Percentiles rank a stretch among this genome's conserved stretches.
Conservation (phyloP, 2,329 filamentous ascomycete genomes). For the Clonostachys rhizophaga region DNA sequence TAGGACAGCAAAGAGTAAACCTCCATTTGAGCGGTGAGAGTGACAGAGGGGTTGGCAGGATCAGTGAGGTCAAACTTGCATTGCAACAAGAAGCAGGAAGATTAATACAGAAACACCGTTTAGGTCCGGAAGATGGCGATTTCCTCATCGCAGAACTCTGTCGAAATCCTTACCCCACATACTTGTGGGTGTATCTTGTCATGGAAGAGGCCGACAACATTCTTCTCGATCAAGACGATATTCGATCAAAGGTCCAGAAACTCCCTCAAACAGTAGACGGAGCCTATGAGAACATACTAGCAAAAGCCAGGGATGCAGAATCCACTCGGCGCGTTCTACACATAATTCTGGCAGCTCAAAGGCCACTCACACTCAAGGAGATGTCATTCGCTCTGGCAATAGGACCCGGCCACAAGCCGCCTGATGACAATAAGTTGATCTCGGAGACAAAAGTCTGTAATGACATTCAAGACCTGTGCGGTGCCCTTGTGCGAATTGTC, state of each 20-base stretch:
- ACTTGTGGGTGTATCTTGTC: constrained; percentile 7
- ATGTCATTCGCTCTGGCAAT: constrained; percentile 1
- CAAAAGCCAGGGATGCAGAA: background rate
- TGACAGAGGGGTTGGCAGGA: constrained; percentile 5
- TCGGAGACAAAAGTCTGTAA: background rate
- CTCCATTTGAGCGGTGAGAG: constrained; percentile 3
- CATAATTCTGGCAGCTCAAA: constrained; percentile 6
- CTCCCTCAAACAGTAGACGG: constrained; percentile 4
- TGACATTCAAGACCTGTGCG: background rate
- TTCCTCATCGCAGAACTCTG: background rate
- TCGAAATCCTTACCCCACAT: constrained; percentile 3
- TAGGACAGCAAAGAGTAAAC: background rate
- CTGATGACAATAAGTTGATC: background rate
- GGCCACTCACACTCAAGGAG: constrained; percentile 5
- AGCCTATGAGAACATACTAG: constrained; percentile 5
- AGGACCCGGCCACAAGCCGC: background rate
- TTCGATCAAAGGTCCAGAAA: constrained; percentile 3
- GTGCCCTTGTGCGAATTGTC: constrained; percentile 5
- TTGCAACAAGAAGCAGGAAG: constrained; percentile 1
- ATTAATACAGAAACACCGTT: background rate
- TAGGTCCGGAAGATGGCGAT: background rate
- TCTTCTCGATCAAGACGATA: background rate
- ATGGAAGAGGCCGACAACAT: constrained; percentile 1
- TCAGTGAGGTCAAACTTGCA: constrained; percentile 5
- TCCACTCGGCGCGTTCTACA: constrained; percentile 2